phyloP scores from a whole-genome alignment of 2,329 filamentous ascomycete species.

The Teratosphaeria destructans region DNA sequence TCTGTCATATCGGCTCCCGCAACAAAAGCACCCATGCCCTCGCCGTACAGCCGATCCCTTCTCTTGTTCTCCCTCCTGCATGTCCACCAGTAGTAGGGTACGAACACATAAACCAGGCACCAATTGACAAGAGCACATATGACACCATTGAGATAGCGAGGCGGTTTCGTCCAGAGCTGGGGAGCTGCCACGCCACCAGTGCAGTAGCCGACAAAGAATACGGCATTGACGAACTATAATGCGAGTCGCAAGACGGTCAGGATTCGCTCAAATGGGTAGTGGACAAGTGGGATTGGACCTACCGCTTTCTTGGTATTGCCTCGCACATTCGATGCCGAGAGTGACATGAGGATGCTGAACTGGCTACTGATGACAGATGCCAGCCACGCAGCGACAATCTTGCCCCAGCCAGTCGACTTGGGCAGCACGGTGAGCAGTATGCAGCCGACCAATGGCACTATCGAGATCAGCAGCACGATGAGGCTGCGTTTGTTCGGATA shows the following conservation, averaged over 20 bases:
- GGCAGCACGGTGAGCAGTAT: constrained; percentile 36
- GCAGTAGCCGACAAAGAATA: constrained; percentile 44
- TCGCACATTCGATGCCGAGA: constrained; percentile 41
- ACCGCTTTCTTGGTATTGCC: constrained; percentile 42
- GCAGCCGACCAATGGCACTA: constrained; percentile 36
- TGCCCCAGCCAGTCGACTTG: constrained; percentile 33
- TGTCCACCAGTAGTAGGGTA: constrained; percentile 25
- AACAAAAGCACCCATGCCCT: neutral
- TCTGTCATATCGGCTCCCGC: constrained; percentile 26
- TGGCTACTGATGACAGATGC: constrained; percentile 35
- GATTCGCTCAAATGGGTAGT: neutral
- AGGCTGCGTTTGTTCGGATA: constrained; percentile 32
- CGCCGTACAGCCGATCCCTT: constrained; percentile 13
- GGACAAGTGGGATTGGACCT: constrained; percentile 3
- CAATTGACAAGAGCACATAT: constrained; percentile 33
- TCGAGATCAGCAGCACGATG: constrained; percentile 30
- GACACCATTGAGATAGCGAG: constrained; percentile 38
- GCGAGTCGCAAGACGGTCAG: neutral
- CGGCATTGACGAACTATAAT: constrained; percentile 26
- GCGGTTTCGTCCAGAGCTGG: constrained; percentile 39
- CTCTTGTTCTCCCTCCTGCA: constrained; percentile 28
- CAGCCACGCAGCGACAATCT: constrained; percentile 39
- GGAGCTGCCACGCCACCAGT: constrained; percentile 37
- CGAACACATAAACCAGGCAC: constrained; percentile 28
- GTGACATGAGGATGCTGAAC: constrained; percentile 33